Percentiles rank a stretch among this genome's conserved stretches.
These are phyloP conservation scores for Hanseniaspora taiwanica DNA, from an alignment of 805 yeast species.

Conservation along the genomic window DNA sequence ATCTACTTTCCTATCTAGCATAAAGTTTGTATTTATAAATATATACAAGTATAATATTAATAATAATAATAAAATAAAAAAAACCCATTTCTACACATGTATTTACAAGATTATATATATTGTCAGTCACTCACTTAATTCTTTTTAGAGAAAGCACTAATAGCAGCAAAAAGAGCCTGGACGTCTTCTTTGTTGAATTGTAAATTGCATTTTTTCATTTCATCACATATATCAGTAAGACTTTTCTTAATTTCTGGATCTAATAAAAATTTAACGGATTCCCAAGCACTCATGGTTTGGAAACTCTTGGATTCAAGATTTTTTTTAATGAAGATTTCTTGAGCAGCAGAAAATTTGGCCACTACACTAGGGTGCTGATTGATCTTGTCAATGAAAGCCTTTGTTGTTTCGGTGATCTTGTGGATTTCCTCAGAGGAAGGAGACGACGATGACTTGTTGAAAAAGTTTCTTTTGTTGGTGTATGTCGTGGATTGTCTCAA, in stretches of 20 bases:
- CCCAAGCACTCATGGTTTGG: slow-evolving; percentile 12
- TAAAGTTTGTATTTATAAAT: slow-evolving; percentile 5
- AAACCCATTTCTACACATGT: background rate
- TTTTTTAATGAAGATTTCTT: slow-evolving; percentile 13
- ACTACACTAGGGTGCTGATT: slow-evolving; percentile 13
- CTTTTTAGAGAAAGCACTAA: background rate
- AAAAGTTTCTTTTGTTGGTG: background rate
- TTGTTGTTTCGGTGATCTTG: slow-evolving; percentile 1
- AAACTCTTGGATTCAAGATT: slow-evolving; percentile 10
- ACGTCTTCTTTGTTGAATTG: slow-evolving; percentile 17
- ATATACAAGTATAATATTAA: background rate
- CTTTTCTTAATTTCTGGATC: slow-evolving; percentile 17
- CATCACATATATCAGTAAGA: slow-evolving; percentile 15
- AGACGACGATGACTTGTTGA: too few species aligned
- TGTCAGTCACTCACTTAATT: too few species aligned
- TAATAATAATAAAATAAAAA: background rate
- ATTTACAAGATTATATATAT: too few species aligned
- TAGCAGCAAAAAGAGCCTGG: slow-evolving; percentile 10
- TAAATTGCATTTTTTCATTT: slow-evolving; percentile 17
- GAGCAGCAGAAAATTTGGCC: slow-evolving; percentile 11
- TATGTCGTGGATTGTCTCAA: background rate
- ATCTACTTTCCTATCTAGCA: slow-evolving; percentile 43
- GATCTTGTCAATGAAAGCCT: slow-evolving; percentile 9
- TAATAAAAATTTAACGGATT: slow-evolving; percentile 16
- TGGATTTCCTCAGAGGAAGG: background rate